Evolutionary conservation across 192 early-diverging fungal species (phyloP).

Genomic region (Spizellomyces punctatus): DNA sequence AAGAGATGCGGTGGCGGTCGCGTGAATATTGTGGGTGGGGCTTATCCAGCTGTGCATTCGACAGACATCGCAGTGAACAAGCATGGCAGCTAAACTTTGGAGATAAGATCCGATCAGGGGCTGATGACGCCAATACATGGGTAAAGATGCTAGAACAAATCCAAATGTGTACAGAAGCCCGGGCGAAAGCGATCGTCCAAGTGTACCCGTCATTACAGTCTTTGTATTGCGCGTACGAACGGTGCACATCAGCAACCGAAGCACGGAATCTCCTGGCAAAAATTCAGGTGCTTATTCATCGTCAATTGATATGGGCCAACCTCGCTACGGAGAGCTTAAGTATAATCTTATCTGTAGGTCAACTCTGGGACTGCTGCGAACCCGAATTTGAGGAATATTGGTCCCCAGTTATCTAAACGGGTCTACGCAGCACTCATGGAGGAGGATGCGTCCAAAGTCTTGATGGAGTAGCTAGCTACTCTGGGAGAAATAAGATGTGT

Average conservation of each 20-base stretch:
- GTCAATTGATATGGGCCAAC: background rate
- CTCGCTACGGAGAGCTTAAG: background rate
- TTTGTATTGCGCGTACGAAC: slow-evolving; percentile 19
- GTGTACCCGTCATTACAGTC: slow-evolving; percentile 19
- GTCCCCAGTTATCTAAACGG: slow-evolving; percentile 29
- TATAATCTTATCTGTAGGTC: background rate
- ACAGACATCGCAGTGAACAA: slow-evolving; percentile 30
- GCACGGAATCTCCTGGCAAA: slow-evolving; percentile 20
- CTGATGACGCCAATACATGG: slow-evolving; percentile 29
- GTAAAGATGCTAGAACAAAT: slow-evolving; percentile 38
- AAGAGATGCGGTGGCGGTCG: background rate
- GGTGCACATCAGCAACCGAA: background rate
- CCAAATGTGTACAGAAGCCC: slow-evolving; percentile 6
- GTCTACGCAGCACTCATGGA: slow-evolving; percentile 22
- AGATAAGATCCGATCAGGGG: slow-evolving; percentile 38
- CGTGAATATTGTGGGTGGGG: background rate
- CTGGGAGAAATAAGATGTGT: too few species aligned
- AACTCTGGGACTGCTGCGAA: slow-evolving; percentile 28
- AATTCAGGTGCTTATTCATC: slow-evolving; percentile 10
- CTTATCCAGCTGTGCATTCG: background rate
- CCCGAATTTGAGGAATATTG: slow-evolving; percentile 21
- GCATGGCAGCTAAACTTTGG: slow-evolving; percentile 29
- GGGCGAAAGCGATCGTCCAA: slow-evolving; percentile 20
- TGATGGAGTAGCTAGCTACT: slow-evolving; percentile 10
- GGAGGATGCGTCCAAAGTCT: background rate